phyloP scores from a whole-genome alignment of 805 yeast genomes.

The Lachancea quebecensis region DNA sequence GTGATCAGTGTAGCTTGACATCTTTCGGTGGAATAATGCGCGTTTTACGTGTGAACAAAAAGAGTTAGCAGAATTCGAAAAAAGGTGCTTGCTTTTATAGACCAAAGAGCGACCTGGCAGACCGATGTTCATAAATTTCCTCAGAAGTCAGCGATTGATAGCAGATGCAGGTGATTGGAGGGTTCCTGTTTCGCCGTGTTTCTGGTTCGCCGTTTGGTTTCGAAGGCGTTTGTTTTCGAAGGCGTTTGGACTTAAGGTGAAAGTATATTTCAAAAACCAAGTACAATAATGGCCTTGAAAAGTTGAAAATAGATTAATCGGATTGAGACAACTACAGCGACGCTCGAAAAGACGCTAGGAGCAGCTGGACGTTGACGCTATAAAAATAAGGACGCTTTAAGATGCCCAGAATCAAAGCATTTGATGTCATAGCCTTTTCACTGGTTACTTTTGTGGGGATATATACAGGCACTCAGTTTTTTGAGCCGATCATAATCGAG shows the following conservation, averaged over 20 bases:
- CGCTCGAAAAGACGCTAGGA: too few relatives aligned
- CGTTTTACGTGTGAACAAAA: neutral
- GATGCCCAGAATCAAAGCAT: slow-evolving; percentile 29
- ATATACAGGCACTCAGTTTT: slow-evolving; percentile 51
- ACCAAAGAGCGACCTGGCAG: neutral
- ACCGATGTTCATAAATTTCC: neutral
- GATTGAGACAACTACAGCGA: too few relatives aligned
- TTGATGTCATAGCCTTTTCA: slow-evolving; percentile 22
- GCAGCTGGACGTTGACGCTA: too few relatives aligned
- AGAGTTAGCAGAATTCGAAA: neutral
- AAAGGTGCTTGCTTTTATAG: neutral
- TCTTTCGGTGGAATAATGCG: neutral
- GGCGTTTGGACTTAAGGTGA: too few relatives aligned
- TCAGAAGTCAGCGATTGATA: neutral
- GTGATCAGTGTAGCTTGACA: slow-evolving; percentile 4
- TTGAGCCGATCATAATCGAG: slow-evolving; percentile 67
- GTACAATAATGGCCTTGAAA: too few relatives aligned
- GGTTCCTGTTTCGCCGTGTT: too few relatives aligned
- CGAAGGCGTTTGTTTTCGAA: too few relatives aligned
- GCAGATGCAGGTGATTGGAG: too few relatives aligned
- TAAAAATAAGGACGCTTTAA: neutral
- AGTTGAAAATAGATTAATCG: too few relatives aligned
- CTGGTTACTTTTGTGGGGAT: slow-evolving; percentile 35
- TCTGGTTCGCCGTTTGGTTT: too few relatives aligned
- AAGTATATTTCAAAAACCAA: too few relatives aligned